phyloP scores from a whole-genome alignment of 2,329 filamentous ascomycete genomes.

The Penicillium corylophilum region DNA sequence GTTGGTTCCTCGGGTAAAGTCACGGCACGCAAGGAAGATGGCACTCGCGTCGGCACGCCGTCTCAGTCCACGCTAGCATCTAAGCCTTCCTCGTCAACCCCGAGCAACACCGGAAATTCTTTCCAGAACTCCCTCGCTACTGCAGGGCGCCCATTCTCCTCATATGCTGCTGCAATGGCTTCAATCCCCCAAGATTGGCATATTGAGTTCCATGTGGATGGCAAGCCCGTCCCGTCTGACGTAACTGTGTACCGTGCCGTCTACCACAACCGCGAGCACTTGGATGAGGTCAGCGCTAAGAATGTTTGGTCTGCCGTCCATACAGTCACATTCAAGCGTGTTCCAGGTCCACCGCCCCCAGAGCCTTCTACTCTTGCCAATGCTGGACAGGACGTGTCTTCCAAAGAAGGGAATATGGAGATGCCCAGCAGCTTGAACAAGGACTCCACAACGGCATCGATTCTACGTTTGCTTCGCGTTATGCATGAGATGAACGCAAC shows the following conservation, averaged over 20 bases:
- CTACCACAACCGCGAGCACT: constrained; percentile 64
- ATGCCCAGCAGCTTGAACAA: constrained; percentile 79
- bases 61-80: constrained; percentile 57
- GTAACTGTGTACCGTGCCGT: constrained; percentile 96
- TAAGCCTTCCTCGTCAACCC: constrained; percentile 40
- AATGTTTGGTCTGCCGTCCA: constrained; percentile 90
- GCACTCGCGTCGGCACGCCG: constrained; percentile 80
- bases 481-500: constrained; percentile 91
- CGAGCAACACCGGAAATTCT: constrained; percentile 22
- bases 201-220: constrained; percentile 88
- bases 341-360: constrained; percentile 75
- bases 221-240: constrained; percentile 79
- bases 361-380: constrained; percentile 65
- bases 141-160: constrained; percentile 61
- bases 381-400: constrained; percentile 49
- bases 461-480: constrained; percentile 82
- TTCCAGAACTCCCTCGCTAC: constrained; percentile 50
- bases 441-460: constrained; percentile 80
- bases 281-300: constrained; percentile 66
- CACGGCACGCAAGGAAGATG: constrained; percentile 88
- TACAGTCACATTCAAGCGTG: constrained; percentile 85
- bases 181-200: constrained; percentile 90
- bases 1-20: constrained; percentile 83
- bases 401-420: constrained; percentile 57
- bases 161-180: constrained; percentile 82